A percentile compares a stretch with the other conserved stretches of the same genome.
These are phyloP conservation scores for Macrophomina phaseolina DNA, from an alignment of 2,329 filamentous ascomycete genomes.

Conservation along the genomic window DNA sequence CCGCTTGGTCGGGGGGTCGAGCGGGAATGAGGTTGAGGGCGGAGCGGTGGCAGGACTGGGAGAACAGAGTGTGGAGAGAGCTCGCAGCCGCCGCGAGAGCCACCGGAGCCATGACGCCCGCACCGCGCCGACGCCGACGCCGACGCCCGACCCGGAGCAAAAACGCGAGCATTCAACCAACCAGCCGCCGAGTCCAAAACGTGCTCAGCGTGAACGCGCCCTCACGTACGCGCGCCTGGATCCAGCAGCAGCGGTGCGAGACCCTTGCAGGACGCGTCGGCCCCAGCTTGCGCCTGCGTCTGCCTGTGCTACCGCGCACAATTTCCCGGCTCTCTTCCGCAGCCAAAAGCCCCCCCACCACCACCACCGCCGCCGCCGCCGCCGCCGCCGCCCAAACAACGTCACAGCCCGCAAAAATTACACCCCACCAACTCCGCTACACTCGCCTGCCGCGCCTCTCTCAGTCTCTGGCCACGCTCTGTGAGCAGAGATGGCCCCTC, in stretches of 20 bases:
- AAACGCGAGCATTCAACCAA: background rate
- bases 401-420: constrained; percentile 11
- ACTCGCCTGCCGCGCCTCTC: background rate
- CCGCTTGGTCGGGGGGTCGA: background rate
- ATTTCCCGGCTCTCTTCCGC: constrained; percentile 5
- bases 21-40: constrained; percentile 7
- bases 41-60: constrained; percentile 10
- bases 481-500: constrained; percentile 60
- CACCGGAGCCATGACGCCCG: constrained; percentile 2
- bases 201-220: constrained; percentile 21
- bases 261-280: constrained; percentile 18
- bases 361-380: background rate
- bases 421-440: background rate
- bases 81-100: background rate
- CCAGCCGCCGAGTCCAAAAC: background rate
- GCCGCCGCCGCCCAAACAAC: background rate
- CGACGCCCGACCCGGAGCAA: constrained; percentile 16
- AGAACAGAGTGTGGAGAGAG: constrained; percentile 26
- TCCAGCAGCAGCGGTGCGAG: constrained; percentile 5
- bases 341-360: constrained; percentile 17
- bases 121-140: background rate
- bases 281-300: background rate
- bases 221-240: background rate
- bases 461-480: no score
- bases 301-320: constrained; percentile 20